Conservation (phyloP, 768 basidiomycete species). For the Rhizopogon rudus region DNA sequence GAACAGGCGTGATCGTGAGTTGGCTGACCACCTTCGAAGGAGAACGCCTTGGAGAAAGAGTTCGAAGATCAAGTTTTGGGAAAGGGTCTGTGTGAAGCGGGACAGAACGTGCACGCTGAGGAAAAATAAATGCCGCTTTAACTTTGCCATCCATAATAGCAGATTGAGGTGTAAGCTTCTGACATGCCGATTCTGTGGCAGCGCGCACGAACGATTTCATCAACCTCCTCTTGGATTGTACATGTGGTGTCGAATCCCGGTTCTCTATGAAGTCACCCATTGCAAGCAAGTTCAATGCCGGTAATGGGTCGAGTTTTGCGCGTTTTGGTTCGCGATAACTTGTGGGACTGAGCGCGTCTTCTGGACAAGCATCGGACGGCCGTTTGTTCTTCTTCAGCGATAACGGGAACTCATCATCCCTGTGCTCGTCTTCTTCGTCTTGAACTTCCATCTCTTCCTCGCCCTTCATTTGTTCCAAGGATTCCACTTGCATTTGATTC, state of each 20-base stretch:
- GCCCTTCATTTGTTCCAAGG: neutral
- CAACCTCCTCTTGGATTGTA: conserved; percentile 1
- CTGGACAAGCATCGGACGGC: conserved; percentile 19
- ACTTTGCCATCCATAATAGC: conserved; percentile 1
- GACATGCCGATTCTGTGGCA: conserved; percentile 13
- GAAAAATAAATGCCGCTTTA: conserved; percentile 8
- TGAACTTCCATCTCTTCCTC: conserved; percentile 2
- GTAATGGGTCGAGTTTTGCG: conserved; percentile 14
- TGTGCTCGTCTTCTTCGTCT: conserved; percentile 19
- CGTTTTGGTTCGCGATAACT: conserved; percentile 20
- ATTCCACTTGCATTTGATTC: neutral
- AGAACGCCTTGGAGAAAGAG: conserved; percentile 22
- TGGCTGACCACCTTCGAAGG: conserved; percentile 15
- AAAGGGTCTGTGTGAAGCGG: conserved; percentile 12
- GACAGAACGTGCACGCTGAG: conserved; percentile 24
- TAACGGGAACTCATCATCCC: conserved; percentile 45
- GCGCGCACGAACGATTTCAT: conserved; percentile 9
- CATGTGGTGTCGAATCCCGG: neutral
- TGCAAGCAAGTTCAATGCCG: conserved; percentile 10
- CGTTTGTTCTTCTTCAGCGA: conserved; percentile 23
- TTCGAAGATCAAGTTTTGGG: conserved; percentile 2
- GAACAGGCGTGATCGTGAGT: conserved; percentile 21
- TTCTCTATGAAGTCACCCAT: conserved; percentile 5
- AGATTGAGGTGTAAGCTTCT: conserved; percentile 14
- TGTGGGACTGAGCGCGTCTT: conserved; percentile 7